Percentiles rank a stretch among this genome's conserved stretches.
These are phyloP conservation scores for Calcarisporium arbuscula DNA, from an alignment of 2,329 filamentous ascomycete species.

Conservation along the genomic window DNA sequence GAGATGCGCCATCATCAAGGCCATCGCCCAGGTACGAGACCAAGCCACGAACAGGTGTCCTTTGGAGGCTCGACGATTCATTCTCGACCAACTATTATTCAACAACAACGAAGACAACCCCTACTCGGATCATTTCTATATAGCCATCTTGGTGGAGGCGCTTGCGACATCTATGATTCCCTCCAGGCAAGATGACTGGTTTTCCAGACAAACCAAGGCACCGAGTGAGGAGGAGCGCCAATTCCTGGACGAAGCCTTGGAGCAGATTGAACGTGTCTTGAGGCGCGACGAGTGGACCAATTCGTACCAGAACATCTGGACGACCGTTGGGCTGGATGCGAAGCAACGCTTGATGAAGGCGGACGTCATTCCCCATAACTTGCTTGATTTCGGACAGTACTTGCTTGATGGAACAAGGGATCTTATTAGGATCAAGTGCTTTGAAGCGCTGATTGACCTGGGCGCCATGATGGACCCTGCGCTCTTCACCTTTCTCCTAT, in stretches of 20 bases:
- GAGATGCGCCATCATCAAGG: slow-evolving; percentile 74
- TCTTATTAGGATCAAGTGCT: slow-evolving; percentile 59
- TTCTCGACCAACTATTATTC: slow-evolving; percentile 82
- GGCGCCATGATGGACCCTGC: slow-evolving; percentile 49
- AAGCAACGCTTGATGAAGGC: slow-evolving; percentile 59
- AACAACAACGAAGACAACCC: slow-evolving; percentile 92
- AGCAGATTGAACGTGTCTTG: slow-evolving; percentile 61
- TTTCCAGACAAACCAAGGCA: slow-evolving; percentile 38
- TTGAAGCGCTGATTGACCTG: slow-evolving; percentile 58
- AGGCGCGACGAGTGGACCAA: slow-evolving; percentile 63
- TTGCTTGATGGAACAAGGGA: slow-evolving; percentile 58
- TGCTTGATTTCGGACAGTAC: slow-evolving; percentile 56
- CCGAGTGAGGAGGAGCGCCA: slow-evolving; percentile 38
- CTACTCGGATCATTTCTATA: slow-evolving; percentile 84
- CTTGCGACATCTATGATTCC: slow-evolving; percentile 54
- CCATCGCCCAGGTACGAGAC: slow-evolving; percentile 73
- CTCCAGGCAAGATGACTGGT: slow-evolving; percentile 37
- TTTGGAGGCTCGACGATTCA: slow-evolving; percentile 69
- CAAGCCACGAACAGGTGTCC: slow-evolving; percentile 70
- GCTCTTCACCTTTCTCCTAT: slow-evolving; percentile 51
- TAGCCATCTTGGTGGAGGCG: slow-evolving; percentile 68
- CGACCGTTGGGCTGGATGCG: slow-evolving; percentile 55
- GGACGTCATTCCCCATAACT: slow-evolving; percentile 48
- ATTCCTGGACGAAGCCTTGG: slow-evolving; percentile 47
- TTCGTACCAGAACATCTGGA: slow-evolving; percentile 63